Conservation (phyloP, 1,284 basidiomycete genomes). For the Cryptococcus floricola region DNA sequence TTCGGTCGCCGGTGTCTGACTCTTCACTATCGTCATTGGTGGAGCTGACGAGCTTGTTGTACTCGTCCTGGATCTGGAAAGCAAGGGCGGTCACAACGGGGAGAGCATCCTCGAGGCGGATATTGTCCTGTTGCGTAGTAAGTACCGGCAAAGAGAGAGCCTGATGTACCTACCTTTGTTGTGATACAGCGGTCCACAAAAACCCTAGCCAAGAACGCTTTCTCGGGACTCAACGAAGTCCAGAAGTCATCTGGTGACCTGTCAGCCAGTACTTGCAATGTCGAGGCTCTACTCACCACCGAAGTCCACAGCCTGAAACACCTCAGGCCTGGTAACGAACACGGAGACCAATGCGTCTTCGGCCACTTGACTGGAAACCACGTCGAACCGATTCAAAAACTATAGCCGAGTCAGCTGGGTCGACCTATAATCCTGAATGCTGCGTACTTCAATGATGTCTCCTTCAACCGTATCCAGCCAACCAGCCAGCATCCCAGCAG, state of each 20-base stretch:
- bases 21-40: constrained; percentile 54
- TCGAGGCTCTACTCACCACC: constrained; percentile 55
- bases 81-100: constrained; percentile 89
- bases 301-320: constrained; percentile 66
- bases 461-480: constrained; percentile 66
- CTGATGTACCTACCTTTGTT: constrained; percentile 50
- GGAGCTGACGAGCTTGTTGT: constrained; percentile 63
- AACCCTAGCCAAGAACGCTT: constrained; percentile 75
- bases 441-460: constrained; percentile 50
- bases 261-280: not conserved
- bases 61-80: constrained; percentile 75
- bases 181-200: constrained; percentile 75
- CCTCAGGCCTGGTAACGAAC: constrained; percentile 60
- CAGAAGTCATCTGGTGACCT: constrained; percentile 64
- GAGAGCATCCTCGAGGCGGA: constrained; percentile 67
- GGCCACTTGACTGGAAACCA: constrained; percentile 57
- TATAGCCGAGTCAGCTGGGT: constrained; percentile 46
- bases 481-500: constrained; percentile 67
- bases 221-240: constrained; percentile 71
- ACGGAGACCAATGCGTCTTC: constrained; percentile 65
- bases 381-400: constrained; percentile 64
- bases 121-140: constrained; percentile 54
- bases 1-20: constrained; percentile 27
- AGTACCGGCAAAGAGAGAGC: not conserved
- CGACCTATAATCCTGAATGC: not conserved